phyloP scores from a whole-genome alignment of 2,329 filamentous ascomycete species.

The Ophiostoma populinum region DNA sequence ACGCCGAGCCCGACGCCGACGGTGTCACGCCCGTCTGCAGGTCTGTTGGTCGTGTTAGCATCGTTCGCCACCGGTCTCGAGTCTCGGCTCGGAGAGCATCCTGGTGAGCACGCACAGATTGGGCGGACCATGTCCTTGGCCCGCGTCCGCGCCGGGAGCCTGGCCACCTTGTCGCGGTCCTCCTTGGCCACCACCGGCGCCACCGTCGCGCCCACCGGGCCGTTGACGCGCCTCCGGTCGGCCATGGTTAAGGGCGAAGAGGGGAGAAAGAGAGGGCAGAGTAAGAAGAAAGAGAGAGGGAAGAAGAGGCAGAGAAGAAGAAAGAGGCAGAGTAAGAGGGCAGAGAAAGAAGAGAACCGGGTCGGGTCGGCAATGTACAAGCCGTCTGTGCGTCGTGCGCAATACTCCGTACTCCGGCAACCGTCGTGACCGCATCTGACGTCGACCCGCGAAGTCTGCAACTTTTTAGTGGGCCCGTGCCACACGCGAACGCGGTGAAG shows the following conservation, averaged over 20 bases:
- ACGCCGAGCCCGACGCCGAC: slow-evolving; percentile 85
- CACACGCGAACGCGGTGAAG: too few species aligned
- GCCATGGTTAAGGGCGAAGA: too few species aligned
- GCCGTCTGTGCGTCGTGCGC: too few species aligned
- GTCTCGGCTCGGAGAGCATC: not conserved
- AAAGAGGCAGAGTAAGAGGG: too few species aligned
- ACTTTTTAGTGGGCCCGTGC: slow-evolving; percentile 2
- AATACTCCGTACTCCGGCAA: too few species aligned
- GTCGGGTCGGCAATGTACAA: too few species aligned
- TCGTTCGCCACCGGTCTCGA: not conserved
- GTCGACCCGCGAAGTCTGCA: too few species aligned
- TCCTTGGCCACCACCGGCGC: slow-evolving; percentile 43
- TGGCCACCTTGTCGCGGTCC: slow-evolving; percentile 21
- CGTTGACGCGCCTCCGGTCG: slow-evolving; percentile 81
- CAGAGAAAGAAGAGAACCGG: too few species aligned
- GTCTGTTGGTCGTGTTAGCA: slow-evolving; percentile 33
- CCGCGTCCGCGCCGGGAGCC: slow-evolving; percentile 34
- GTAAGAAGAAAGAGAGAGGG: too few species aligned
- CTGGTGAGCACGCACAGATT: slow-evolving; percentile 56
- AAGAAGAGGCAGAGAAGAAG: too few species aligned
- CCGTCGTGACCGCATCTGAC: too few species aligned
- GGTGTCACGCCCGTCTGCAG: slow-evolving; percentile 84
- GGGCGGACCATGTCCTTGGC: slow-evolving; percentile 58
- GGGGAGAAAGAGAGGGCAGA: too few species aligned
- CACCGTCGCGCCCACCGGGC: slow-evolving; percentile 59